Conservation (phyloP, 768 basidiomycete genomes). For the Psilocybe azurescens region DNA sequence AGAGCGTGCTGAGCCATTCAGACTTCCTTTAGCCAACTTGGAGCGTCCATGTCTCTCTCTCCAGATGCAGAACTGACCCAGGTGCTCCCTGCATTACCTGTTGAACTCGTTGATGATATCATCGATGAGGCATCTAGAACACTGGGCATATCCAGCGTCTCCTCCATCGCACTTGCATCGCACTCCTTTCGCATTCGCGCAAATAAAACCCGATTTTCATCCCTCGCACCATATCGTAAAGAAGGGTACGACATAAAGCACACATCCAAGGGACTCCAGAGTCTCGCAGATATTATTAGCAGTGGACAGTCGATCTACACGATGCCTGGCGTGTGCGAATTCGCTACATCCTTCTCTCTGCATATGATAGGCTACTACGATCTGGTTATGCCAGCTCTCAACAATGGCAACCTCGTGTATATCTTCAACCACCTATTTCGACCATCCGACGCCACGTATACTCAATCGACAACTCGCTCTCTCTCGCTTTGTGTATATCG, state of each 20-base stretch:
- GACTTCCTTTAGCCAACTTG: no score
- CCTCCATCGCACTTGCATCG: background rate
- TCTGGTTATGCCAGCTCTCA: background rate
- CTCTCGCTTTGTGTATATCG: no score
- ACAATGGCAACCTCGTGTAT: background rate
- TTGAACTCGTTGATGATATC: background rate
- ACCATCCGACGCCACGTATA: no score
- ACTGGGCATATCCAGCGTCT: background rate
- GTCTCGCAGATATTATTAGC: background rate
- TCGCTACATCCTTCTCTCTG: background rate
- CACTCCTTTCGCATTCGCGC: background rate
- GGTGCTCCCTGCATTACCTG: background rate
- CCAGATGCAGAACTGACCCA: no score
- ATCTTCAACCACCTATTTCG: background rate
- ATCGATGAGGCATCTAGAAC: background rate
- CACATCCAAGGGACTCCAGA: background rate
- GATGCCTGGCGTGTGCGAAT: background rate
- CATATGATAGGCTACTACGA: background rate
- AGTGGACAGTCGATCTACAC: background rate
- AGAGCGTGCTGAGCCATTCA: no score
- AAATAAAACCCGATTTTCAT: background rate
- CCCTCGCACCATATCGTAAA: no score
- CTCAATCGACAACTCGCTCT: no score
- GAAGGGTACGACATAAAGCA: background rate
- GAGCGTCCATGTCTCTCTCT: no score